phyloP scores from a whole-genome alignment of 116 monocot genomes.

The Posidonia oceanica region DNA sequence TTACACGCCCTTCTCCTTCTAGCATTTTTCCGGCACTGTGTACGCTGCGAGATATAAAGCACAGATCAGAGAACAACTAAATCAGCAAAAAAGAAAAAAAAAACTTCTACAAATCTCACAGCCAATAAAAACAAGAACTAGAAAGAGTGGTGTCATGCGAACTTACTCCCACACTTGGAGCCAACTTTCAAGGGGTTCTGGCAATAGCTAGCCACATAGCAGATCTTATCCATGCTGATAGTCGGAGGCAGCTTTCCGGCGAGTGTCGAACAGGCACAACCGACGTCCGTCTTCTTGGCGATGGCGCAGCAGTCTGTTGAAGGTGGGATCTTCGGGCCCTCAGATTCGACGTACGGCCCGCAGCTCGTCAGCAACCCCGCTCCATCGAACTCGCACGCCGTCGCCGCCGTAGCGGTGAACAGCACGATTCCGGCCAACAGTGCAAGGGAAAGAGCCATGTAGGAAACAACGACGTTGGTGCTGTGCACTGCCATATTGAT shows the following conservation, averaged over 20 bases:
- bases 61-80: no score
- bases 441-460: neutral
- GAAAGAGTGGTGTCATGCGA: neutral
- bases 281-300: constrained; percentile 5
- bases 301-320: neutral
- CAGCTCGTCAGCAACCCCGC: neutral
- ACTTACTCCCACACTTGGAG: neutral
- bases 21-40: no score
- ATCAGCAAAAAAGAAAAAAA: no score
- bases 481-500: no score
- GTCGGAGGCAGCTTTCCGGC: neutral
- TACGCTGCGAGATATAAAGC: no score
- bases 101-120: no score
- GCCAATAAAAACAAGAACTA: no score
- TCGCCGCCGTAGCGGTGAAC: neutral
- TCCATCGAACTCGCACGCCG: constrained; percentile 3
- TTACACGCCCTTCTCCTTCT: no score
- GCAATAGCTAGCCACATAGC: constrained; percentile 8
- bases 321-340: neutral
- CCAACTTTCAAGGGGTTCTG: constrained; percentile 1
- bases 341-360: neutral
- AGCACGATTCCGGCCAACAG: neutral
- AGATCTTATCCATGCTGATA: constrained; percentile 9
- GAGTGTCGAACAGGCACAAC: constrained; percentile 1
- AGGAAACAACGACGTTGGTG: no score